These are phyloP conservation scores for Prunus salicina DNA, from an alignment of 306 rosid species.

Conservation along the genomic window DNA sequence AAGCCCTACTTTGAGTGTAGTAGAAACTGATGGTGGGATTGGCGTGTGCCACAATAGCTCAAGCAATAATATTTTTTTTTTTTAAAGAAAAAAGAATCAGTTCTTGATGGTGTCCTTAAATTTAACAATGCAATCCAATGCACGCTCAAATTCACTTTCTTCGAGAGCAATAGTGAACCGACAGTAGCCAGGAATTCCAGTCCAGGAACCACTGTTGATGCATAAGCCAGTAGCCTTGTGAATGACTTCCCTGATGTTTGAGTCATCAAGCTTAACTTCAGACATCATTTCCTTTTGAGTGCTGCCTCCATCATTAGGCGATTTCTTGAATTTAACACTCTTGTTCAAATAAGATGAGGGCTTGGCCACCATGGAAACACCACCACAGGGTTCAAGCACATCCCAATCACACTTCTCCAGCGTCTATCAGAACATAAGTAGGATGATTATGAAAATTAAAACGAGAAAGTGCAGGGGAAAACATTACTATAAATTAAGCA, in stretches of 20 bases:
- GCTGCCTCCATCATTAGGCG: constrained; percentile 16
- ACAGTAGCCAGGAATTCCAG: constrained; percentile 94
- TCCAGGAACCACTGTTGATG: constrained; percentile 92
- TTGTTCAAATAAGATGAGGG: constrained; percentile 74
- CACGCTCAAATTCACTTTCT: constrained; percentile 68
- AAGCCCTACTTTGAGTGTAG: not conserved
- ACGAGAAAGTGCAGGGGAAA: not conserved
- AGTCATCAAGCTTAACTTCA: constrained; percentile 57
- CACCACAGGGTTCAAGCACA: constrained; percentile 67
- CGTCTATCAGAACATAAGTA: constrained; percentile 35
- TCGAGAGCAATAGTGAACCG: constrained; percentile 80
- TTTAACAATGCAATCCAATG: constrained; percentile 73
- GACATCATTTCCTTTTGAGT: constrained; percentile 24
- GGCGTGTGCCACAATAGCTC: not conserved
- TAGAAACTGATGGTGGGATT: not conserved
- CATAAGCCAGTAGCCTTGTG: constrained; percentile 77
- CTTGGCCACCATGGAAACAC: constrained; percentile 88
- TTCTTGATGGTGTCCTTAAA: constrained; percentile 39
- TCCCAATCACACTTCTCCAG: constrained; percentile 89
- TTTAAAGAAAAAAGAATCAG: not conserved
- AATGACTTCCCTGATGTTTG: constrained; percentile 67
- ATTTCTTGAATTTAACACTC: constrained; percentile 41
- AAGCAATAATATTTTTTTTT: not conserved
- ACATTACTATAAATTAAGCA: not conserved
- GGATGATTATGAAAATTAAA: constrained; percentile 1